Evolutionary conservation across 305 asterid species (phyloP).

Genomic region (Ilex paraguariensis): DNA sequence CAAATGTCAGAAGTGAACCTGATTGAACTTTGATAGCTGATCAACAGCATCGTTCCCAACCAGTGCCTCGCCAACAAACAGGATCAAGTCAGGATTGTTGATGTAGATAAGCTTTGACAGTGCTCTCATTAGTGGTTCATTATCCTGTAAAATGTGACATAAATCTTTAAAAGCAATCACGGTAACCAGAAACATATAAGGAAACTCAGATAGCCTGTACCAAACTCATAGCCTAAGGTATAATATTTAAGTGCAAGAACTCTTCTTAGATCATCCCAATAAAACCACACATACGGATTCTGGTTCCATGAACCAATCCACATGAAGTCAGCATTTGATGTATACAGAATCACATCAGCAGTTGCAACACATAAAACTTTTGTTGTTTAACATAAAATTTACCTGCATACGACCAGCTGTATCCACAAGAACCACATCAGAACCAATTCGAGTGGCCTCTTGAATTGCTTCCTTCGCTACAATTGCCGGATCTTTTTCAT

Average conservation of each 20-base stretch:
- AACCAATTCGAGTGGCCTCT: conserved; percentile 80
- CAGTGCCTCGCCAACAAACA: conserved; percentile 98
- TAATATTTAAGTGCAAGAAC: no score
- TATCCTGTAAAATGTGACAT: conserved; percentile 48
- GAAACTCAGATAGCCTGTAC: no score
- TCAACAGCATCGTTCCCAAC: conserved; percentile 98
- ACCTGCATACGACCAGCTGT: conserved; percentile 99
- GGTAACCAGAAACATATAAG: no score
- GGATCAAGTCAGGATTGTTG: conserved; percentile 76
- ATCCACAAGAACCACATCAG: conserved; percentile 95
- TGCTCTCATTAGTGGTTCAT: conserved; percentile 96
- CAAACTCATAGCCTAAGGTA: no score
- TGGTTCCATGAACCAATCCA: no score
- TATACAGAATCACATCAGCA: no score
- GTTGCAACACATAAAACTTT: background rate
- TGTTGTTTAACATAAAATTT: background rate
- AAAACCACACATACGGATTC: no score
- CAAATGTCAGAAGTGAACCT: conserved; percentile 34
- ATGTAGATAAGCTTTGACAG: conserved; percentile 83
- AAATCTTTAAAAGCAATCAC: no score
- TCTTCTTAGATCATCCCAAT: no score
- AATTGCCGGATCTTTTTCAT: conserved; percentile 94
- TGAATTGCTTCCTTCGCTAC: conserved; percentile 98
- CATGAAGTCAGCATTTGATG: no score
- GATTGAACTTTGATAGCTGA: conserved; percentile 87